Evolutionary conservation across 1,139 yeast genomes (phyloP).

Genomic region (Suhomyces bokatorum): DNA sequence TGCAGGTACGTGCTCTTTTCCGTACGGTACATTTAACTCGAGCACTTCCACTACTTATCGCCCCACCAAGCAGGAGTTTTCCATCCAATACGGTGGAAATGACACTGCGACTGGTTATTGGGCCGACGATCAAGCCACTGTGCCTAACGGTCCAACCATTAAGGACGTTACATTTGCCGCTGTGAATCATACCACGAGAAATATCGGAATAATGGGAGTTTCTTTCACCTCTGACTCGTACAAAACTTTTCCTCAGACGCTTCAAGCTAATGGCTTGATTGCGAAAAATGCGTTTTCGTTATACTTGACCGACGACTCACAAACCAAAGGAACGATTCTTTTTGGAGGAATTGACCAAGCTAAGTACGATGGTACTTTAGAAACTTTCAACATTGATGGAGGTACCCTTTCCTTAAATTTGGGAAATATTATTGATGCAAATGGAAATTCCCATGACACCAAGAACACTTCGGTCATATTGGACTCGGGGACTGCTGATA

Average conservation of each 20-base stretch:
- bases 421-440: constrained; percentile 14
- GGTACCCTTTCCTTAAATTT: constrained; percentile 3
- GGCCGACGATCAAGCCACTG: constrained; percentile 51
- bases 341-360: constrained; percentile 62
- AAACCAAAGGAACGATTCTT: constrained; percentile 46
- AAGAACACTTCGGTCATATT: constrained; percentile 23
- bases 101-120: constrained; percentile 45
- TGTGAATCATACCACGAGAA: constrained; percentile 52
- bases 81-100: constrained; percentile 34
- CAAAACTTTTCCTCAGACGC: constrained; percentile 27
- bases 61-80: constrained; percentile 41
- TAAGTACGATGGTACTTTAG: constrained; percentile 49
- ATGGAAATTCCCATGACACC: constrained; percentile 6
- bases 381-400: constrained; percentile 19
- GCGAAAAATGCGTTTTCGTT: constrained; percentile 36
- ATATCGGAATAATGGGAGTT: constrained; percentile 62
- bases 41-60: constrained; percentile 46
- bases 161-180: constrained; percentile 53
- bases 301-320: constrained; percentile 44
- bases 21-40: constrained; percentile 54
- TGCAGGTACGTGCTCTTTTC: constrained; percentile 2
- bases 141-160: constrained; percentile 25
- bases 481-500: constrained; percentile 42
- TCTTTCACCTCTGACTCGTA: constrained; percentile 28
- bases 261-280: constrained; percentile 29